A percentile compares a stretch with the other conserved stretches of the same genome.
Evolutionary conservation across 257 asterid genomes (phyloP).

Genomic region (Solanum chaucha): DNA sequence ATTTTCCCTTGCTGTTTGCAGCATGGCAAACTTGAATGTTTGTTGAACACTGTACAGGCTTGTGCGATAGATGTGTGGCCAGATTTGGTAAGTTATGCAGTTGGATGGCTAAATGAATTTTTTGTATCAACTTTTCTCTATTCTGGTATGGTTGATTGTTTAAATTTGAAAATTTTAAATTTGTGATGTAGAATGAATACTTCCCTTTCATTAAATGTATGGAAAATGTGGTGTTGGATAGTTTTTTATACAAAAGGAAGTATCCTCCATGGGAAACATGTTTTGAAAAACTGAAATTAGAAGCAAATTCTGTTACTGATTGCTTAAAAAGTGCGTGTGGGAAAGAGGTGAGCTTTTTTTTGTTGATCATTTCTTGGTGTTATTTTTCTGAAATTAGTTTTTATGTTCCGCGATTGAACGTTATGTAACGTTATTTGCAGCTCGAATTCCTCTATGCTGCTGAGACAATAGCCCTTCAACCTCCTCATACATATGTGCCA

Average conservation of each 20-base stretch:
- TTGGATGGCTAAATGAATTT: not conserved
- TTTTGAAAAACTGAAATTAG: constrained; percentile 57
- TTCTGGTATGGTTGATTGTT: not conserved
- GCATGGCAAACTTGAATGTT: not conserved
- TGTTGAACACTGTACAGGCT: not conserved
- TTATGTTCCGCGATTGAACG: not conserved
- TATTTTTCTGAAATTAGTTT: not conserved
- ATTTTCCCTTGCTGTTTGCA: not conserved
- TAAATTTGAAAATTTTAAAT: not conserved
- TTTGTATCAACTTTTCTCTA: not conserved
- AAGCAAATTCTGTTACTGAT: constrained; percentile 38
- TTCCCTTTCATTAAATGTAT: constrained; percentile 73
- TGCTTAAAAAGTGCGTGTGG: constrained; percentile 49
- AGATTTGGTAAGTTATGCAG: not conserved
- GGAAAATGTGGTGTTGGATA: constrained; percentile 39
- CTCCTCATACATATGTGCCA: constrained; percentile 79
- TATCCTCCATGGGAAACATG: constrained; percentile 71
- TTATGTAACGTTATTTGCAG: constrained; percentile 24
- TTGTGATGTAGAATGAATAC: constrained; percentile 50
- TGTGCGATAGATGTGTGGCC: not conserved
- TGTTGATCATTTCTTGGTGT: not conserved
- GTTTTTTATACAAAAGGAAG: constrained; percentile 19
- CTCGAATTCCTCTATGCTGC: constrained; percentile 60
- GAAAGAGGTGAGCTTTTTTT: constrained; percentile 41
- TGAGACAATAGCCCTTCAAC: constrained; percentile 54